Percentiles rank a stretch among this genome's conserved stretches.
These are phyloP conservation scores for Euclidium syriacum DNA, from an alignment of 345 rosid genomes.

Conservation along the genomic window DNA sequence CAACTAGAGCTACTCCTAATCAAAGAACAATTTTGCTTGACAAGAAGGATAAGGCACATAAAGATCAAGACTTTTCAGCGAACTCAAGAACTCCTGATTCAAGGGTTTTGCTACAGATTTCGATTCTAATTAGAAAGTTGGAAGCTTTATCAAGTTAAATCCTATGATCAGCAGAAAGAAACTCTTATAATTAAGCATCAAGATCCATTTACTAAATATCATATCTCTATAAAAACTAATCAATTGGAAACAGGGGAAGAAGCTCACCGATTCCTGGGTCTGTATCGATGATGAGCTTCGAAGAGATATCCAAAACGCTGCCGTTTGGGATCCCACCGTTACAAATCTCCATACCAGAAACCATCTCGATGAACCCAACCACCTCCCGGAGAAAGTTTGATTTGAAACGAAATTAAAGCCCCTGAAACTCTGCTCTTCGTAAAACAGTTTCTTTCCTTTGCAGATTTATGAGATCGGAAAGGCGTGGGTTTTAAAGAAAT, in stretches of 20 bases:
- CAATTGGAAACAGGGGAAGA: background rate
- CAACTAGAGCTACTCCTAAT: background rate
- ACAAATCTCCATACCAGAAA: slow-evolving; percentile 18
- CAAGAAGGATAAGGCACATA: background rate
- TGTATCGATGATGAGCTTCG: slow-evolving; percentile 81
- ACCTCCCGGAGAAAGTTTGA: background rate
- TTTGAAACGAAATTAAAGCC: background rate
- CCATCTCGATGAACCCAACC: slow-evolving; percentile 34
- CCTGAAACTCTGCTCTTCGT: background rate
- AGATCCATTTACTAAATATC: background rate
- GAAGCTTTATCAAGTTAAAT: slow-evolving; percentile 9
- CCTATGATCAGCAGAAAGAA: background rate
- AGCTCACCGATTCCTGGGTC: slow-evolving; percentile 96
- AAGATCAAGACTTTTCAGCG: slow-evolving; percentile 8
- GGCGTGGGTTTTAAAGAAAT: background rate
- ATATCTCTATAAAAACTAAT: background rate
- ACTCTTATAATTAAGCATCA: background rate
- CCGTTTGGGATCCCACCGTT: slow-evolving; percentile 30
- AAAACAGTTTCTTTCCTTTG: background rate
- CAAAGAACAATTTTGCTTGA: background rate
- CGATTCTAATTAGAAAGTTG: background rate
- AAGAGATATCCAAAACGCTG: slow-evolving; percentile 22
- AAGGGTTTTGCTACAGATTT: background rate
- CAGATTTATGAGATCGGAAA: slow-evolving; percentile 11
- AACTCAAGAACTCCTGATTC: background rate